A percentile compares a stretch with the other conserved stretches of the same genome.
Evolutionary conservation across 441 rosid genomes (phyloP).

Genomic region (Arabidopsis hybrid): DNA sequence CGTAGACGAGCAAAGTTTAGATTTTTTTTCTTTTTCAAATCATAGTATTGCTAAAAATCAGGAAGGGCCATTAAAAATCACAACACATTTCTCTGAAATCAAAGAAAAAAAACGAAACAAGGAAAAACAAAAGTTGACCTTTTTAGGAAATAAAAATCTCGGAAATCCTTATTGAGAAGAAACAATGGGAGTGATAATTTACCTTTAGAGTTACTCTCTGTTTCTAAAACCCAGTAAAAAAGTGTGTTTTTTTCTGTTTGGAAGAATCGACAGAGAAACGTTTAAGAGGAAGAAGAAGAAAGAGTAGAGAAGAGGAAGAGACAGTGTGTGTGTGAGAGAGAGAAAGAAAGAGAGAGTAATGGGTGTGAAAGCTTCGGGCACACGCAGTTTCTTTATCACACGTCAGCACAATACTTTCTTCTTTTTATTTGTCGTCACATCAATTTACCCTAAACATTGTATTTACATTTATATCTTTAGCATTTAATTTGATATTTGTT

Average conservation of each 20-base stretch:
- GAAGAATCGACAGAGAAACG: constrained; percentile 11
- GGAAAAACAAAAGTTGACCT: not conserved
- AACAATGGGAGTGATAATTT: not conserved
- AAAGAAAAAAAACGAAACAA: not conserved
- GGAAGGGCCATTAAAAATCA: not conserved
- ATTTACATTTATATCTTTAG: not conserved
- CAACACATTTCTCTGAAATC: not conserved
- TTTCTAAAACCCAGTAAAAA: not conserved
- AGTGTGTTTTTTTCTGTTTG: not conserved
- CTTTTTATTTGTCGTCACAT: constrained; percentile 15
- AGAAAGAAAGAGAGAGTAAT: not conserved
- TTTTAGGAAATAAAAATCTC: not conserved
- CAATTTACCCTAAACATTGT: not conserved
- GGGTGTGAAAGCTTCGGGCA: constrained; percentile 28
- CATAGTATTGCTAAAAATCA: not conserved
- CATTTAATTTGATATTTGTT: too few species aligned
- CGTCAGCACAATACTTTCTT: not conserved
- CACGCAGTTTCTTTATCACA: constrained; percentile 2
- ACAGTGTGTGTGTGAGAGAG: not conserved
- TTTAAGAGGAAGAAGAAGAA: not conserved
- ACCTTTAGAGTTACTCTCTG: constrained; percentile 26
- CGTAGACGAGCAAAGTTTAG: not conserved
- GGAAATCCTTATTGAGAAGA: not conserved
- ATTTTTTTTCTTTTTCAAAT: not conserved
- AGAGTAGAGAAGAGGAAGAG: not conserved